phyloP scores from a whole-genome alignment of 345 rosid genomes.

The Hirschfeldia incana region DNA sequence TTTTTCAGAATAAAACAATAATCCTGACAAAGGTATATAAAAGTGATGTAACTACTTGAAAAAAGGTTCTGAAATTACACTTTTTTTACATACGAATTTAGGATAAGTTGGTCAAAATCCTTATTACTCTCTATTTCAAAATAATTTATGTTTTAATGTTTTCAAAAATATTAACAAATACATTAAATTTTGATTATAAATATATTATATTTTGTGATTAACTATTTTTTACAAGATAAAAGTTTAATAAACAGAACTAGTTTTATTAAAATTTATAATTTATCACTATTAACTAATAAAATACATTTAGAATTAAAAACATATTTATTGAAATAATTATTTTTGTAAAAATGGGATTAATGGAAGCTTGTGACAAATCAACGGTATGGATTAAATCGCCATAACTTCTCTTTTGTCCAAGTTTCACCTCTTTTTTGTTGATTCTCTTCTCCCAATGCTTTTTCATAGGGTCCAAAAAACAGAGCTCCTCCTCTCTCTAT shows the following conservation, averaged over 20 bases:
- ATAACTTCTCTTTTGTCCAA: constrained; percentile 30
- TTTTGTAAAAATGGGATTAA: not conserved
- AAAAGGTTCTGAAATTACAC: not conserved
- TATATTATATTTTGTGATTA: no score
- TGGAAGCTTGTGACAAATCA: constrained; percentile 7
- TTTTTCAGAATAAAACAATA: constrained; percentile 26
- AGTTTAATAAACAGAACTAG: no score
- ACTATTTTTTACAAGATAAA: no score
- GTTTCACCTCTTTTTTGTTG: constrained; percentile 22
- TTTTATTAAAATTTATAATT: no score
- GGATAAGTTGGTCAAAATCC: constrained; percentile 4
- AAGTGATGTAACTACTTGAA: constrained; percentile 5
- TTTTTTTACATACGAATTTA: constrained; percentile 4
- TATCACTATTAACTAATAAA: no score
- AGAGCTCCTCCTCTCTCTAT: constrained; percentile 2
- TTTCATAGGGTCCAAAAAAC: constrained; percentile 27
- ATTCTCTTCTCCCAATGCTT: constrained; percentile 33
- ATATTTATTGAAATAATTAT: no score
- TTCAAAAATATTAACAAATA: no score
- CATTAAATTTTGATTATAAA: no score
- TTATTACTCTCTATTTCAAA: not conserved
- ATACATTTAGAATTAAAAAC: no score
- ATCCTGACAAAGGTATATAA: constrained; percentile 22
- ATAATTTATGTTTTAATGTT: no score
- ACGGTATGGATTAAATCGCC: constrained; percentile 32